Evolutionary conservation across 106 monocot species (phyloP), one percentile per base, ranked within the genome.

Genomic region (Iris macrosiphon): DNA sequence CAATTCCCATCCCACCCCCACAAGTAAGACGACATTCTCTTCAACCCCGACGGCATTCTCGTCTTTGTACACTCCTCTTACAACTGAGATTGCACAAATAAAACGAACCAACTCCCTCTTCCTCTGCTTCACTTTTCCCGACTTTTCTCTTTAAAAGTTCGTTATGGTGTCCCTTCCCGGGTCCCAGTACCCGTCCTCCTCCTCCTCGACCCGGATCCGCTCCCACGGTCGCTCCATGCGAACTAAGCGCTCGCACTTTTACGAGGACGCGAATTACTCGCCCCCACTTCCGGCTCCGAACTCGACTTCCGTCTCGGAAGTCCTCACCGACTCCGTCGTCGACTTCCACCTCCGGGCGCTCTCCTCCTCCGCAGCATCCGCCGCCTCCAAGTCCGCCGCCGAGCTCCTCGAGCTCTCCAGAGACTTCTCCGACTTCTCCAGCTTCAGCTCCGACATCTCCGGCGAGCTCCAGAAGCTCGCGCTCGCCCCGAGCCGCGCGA

Each of bases 321-420:
- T 53, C 34, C 66, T 84, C 28, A 53, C 83, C 17, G 92, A 93
- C 62, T 93, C 92, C 24, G 62, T 75, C 17, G 67, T 93, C 22
- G 93, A 93, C 60, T 66, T 79, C 65, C 59, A 63, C 5, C 84
- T 93, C 31, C 59, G 47, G 2, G 70, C 80, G 58, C 85, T 86
- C 19, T 10, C 53, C 53, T 22, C 3, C 16, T 40, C 67, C 46
- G 13, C 38, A 4, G 40, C 45, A 14, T 55, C 62, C 18, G 60
- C 62, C 32, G 22, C 65, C 65, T 16, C 7, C 24, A 25, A 49
- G 24, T 21, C 49, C 49, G 37, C 66, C 44, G 35, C 69, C 21
- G 74, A 80, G 4, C 65, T 86, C 10, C 73, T 80, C 14, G 77
- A 81, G 4, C 13, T 74, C 30, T 76, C 76, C 6, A 25, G 35